Evolutionary conservation across 306 rosid species (phyloP).

Genomic region (Elaeagnus macrophylla): DNA sequence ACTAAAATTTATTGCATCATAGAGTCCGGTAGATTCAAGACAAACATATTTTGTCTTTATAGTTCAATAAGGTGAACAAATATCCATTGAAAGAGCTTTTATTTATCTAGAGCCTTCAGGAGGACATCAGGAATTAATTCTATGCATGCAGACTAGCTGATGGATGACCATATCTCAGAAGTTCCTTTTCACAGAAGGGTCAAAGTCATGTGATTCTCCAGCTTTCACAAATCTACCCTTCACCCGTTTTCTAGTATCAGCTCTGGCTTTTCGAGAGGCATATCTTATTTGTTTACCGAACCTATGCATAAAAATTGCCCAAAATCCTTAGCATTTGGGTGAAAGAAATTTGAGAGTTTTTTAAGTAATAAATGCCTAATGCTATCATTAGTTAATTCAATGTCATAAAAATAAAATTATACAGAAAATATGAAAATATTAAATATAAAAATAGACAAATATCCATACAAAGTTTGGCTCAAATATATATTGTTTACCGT

Average conservation of each 20-base stretch:
- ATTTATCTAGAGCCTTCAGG: slow-evolving; percentile 4
- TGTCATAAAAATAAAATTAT: no score
- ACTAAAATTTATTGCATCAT: neutral
- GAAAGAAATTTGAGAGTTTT: neutral
- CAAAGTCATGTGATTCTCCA: slow-evolving; percentile 69
- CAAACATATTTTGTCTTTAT: no score
- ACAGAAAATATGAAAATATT: no score
- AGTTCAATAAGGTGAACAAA: neutral
- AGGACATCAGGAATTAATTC: slow-evolving; percentile 7
- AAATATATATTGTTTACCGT: no score
- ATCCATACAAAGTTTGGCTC: no score
- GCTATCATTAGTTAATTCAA: no score
- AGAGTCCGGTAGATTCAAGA: neutral
- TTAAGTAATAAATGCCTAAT: no score
- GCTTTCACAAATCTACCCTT: slow-evolving; percentile 87
- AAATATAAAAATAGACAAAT: no score
- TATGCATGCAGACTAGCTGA: slow-evolving; percentile 14
- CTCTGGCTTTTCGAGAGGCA: slow-evolving; percentile 86
- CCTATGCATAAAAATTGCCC: slow-evolving; percentile 33
- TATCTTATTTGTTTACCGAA: slow-evolving; percentile 94
- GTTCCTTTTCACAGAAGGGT: slow-evolving; percentile 41
- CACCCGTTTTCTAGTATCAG: slow-evolving; percentile 83
- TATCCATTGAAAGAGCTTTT: slow-evolving; percentile 2
- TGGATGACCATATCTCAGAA: slow-evolving; percentile 24
- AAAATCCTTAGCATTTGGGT: slow-evolving; percentile 4